These are phyloP conservation scores for Sindora glabra DNA, from an alignment of 306 rosid species.

Conservation along the genomic window DNA sequence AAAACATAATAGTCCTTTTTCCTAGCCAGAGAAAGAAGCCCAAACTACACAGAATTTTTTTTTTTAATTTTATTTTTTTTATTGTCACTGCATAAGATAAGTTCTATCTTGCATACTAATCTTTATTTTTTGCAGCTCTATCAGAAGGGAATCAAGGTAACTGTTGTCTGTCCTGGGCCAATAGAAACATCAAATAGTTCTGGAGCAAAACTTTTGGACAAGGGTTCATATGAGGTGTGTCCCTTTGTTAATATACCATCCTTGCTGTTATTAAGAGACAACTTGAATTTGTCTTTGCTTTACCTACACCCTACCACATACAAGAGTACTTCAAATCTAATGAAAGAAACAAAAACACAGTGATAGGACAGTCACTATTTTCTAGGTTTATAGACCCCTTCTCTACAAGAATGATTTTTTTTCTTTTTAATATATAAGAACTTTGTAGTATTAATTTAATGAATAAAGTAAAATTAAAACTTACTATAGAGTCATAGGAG, in stretches of 20 bases:
- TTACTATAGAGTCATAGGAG: too few relatives aligned
- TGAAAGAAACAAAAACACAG: constrained; percentile 1
- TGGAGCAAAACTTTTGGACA: constrained; percentile 23
- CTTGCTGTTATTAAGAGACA: background rate
- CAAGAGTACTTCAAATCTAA: background rate
- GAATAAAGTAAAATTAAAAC: too few relatives aligned
- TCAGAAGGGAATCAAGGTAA: constrained; percentile 74
- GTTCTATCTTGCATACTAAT: background rate
- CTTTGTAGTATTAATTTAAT: background rate
- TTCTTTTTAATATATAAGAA: background rate
- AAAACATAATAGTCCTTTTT: background rate
- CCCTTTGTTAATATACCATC: constrained; percentile 12
- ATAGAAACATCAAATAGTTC: constrained; percentile 55
- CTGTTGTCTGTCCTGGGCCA: constrained; percentile 95
- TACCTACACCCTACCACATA: constrained; percentile 2
- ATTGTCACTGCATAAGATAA: background rate
- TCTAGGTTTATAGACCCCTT: background rate
- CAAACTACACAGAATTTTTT: background rate
- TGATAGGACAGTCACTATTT: background rate
- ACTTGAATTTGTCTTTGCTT: constrained; percentile 3
- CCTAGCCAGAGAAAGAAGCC: background rate
- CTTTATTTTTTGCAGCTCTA: constrained; percentile 47
- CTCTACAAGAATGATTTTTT: background rate
- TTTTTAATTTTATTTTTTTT: too few relatives aligned
- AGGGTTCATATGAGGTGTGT: constrained; percentile 58